These are phyloP conservation scores for Camelina laxa DNA, from an alignment of 345 rosid genomes.

Conservation along the genomic window DNA sequence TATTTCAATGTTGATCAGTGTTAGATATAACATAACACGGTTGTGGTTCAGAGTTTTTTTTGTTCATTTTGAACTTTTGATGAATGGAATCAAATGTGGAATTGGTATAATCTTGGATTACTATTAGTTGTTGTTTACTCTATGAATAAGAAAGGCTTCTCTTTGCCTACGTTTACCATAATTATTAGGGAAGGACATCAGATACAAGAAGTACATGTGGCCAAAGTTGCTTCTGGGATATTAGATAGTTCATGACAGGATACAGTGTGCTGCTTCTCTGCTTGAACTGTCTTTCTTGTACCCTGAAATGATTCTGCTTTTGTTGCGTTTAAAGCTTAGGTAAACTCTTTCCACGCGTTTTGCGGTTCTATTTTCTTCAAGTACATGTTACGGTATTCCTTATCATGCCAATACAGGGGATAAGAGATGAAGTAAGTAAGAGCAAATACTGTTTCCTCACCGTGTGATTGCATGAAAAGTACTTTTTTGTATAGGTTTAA, in stretches of 20 bases:
- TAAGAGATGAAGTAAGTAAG: not conserved
- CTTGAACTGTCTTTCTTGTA: conserved; percentile 1
- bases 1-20: conserved; percentile 25
- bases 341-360: not conserved
- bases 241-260: not conserved
- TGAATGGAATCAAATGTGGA: conserved; percentile 21
- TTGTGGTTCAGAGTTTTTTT: not conserved
- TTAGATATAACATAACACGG: conserved; percentile 29
- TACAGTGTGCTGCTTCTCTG: not conserved
- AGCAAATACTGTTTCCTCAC: not conserved
- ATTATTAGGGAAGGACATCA: not conserved
- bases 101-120: conserved; percentile 25
- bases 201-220: not conserved
- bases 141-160: conserved; percentile 17
- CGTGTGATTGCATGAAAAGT: not conserved
- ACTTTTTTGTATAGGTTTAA: not conserved
- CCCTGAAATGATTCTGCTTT: not conserved
- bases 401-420: not conserved
- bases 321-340: not conserved
- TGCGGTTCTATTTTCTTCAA: not conserved
- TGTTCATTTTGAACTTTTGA: conserved; percentile 22
- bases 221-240: not conserved
- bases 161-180: not conserved
- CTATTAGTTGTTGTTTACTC: conserved; percentile 13
- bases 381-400: not conserved